Conservation (phyloP, 2,329 filamentous ascomycete genomes). For the Fusarium compactum region DNA sequence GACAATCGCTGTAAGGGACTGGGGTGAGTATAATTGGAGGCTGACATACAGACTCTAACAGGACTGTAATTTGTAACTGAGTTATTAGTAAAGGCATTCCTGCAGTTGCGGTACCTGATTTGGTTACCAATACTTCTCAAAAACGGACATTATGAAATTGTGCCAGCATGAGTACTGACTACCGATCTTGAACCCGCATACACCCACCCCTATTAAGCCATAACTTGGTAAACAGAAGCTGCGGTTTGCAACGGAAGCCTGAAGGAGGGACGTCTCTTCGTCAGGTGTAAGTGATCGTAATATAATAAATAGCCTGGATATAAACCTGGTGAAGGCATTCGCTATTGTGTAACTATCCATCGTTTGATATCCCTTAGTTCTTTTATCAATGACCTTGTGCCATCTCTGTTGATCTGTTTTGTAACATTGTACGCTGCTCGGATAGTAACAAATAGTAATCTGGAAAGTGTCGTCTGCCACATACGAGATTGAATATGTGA, state of each 20-base stretch:
- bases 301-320: background rate
- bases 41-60: conserved; percentile 2
- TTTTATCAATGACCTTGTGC: background rate
- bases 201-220: background rate
- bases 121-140: background rate
- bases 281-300: background rate
- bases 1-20: background rate
- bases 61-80: background rate
- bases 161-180: background rate
- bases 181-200: background rate
- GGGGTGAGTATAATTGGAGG: conserved; percentile 16
- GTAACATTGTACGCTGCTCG: background rate
- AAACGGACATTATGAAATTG: background rate
- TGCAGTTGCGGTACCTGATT: background rate
- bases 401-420: background rate
- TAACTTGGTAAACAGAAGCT: background rate
- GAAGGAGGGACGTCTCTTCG: background rate
- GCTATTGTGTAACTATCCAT: background rate
- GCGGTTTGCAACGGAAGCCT: background rate
- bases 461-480: background rate
- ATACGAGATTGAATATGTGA: conserved; percentile 1
- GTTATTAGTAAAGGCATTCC: background rate
- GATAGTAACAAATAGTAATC: conserved; percentile 3
- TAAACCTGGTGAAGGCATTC: background rate
- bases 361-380: background rate